Percentiles rank a stretch among this genome's conserved stretches.
Evolutionary conservation across 306 rosid genomes (phyloP).

Genomic region (Vigna unguiculata): DNA sequence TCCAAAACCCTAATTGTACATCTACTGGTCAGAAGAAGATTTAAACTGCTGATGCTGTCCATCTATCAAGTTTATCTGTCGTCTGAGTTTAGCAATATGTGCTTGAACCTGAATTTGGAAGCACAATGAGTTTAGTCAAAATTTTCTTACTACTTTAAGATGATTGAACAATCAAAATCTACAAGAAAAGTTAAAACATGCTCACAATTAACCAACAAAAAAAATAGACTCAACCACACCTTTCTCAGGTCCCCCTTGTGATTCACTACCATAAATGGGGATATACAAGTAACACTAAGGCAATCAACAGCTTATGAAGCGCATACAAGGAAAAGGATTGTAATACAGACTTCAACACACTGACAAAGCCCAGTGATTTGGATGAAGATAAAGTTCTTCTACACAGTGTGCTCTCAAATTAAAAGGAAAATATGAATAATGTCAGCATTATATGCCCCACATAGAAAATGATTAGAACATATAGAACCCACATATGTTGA

Average conservation of each 20-base stretch:
- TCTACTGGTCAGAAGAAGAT: slow-evolving; percentile 59
- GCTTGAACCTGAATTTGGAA: slow-evolving; percentile 66
- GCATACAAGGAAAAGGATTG: slow-evolving; percentile 22
- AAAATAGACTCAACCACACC: neutral
- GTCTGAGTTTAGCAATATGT: slow-evolving; percentile 70
- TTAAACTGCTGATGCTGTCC: slow-evolving; percentile 65
- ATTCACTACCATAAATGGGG: slow-evolving; percentile 16
- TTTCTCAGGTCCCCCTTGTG: slow-evolving; percentile 1
- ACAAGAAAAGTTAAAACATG: slow-evolving; percentile 32
- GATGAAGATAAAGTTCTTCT: slow-evolving; percentile 32
- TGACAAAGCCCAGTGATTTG: slow-evolving; percentile 21
- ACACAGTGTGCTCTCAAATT: neutral
- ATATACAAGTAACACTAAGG: slow-evolving; percentile 8
- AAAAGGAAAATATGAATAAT: slow-evolving; percentile 9
- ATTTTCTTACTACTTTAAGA: slow-evolving; percentile 10
- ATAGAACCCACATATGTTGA: slow-evolving; percentile 29
- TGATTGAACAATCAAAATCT: slow-evolving; percentile 5
- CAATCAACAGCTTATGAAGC: slow-evolving; percentile 10
- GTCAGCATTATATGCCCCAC: slow-evolving; percentile 24
- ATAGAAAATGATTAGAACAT: slow-evolving; percentile 33
- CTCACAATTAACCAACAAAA: slow-evolving; percentile 19
- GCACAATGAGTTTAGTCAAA: slow-evolving; percentile 28
- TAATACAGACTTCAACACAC: slow-evolving; percentile 8
- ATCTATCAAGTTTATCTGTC: slow-evolving; percentile 62
- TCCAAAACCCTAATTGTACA: slow-evolving; percentile 40